Evolutionary conservation across 1,284 basidiomycete species (phyloP).

Genomic region (Termitomyces sp.): DNA sequence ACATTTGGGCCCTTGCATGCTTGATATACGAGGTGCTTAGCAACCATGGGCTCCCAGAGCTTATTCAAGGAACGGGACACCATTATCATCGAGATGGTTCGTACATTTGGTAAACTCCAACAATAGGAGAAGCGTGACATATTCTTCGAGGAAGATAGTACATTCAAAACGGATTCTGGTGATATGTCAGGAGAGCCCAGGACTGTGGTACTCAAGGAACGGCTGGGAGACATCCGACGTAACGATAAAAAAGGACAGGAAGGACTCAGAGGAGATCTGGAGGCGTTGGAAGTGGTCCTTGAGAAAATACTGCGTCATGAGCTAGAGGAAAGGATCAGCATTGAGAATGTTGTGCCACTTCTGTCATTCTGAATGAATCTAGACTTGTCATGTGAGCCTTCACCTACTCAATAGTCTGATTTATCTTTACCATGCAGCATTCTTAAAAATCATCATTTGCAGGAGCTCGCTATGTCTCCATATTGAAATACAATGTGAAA

Average conservation of each 20-base stretch:
- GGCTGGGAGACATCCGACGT: neutral
- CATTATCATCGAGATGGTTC: constrained; percentile 8
- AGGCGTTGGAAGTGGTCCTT: neutral
- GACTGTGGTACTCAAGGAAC: too few species aligned
- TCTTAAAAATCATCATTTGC: too few species aligned
- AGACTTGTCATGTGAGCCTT: neutral
- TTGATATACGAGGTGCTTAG: neutral
- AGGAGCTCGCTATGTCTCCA: too few species aligned
- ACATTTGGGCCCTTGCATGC: constrained; percentile 4
- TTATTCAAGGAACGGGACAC: constrained; percentile 1
- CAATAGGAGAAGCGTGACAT: neutral
- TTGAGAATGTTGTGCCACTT: constrained; percentile 5
- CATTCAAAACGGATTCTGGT: constrained; percentile 1
- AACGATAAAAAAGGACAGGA: neutral
- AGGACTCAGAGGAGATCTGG: constrained; percentile 7
- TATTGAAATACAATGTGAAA: too few species aligned
- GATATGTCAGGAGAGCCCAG: constrained; percentile 2
- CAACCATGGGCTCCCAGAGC: neutral
- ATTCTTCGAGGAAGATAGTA: neutral
- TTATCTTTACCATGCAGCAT: too few species aligned
- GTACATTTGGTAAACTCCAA: constrained; percentile 6
- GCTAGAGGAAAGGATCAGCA: constrained; percentile 4
- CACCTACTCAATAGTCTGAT: neutral
- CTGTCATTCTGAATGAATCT: constrained; percentile 2
- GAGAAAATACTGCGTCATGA: constrained; percentile 6